Base-by-base conservation (phyloP, 371 early-diverging fungal genomes). In the Gilbertella persicaria region DNA sequence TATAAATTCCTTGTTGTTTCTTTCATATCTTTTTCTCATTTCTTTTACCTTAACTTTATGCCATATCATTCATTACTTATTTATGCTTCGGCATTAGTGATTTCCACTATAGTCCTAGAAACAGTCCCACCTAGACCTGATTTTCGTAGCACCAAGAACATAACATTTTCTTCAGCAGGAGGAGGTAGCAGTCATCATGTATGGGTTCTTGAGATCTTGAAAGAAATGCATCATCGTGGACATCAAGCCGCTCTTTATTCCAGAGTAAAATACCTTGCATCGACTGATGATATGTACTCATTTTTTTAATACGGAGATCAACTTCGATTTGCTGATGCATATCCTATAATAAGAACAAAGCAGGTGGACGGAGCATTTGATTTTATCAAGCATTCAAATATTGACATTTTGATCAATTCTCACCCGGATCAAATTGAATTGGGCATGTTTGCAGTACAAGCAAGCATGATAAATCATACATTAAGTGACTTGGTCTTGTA, bases 301-400 rank as follows among this genome's bases (percentile, higher is more conserved):
- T 47, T 13, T 5, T 43, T 24, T 26, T 21, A 14, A 21, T 41
- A 70, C 63, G 70, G 51, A 24, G 58, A 58, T 26, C 58, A 64
- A 26, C 8, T 39, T 4, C 35, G 23, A 8, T 61, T 60, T 53
- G 53, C 49, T 23, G 49, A 61, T 16, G 21, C 42, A 8, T 63
- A 51, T 36, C 56, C 62, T 9, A 45, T 46, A 38, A 47, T 64
- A 13, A 41, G 52, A 0, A 45, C 55, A 19, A 28, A 49, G 0
- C 37, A 46, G n/a, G 17, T 65, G 2, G 70, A 66, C 2, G 45
- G 52, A 9, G 14, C 29, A 0, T 0, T 8, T 5, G 13, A 37
- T 14, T 45, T 48, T 8, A 4, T 33, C 2, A 28, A 19, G 7
- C n/a, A 40, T 35, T 26, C 25, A 25, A 20, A 17, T 23, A 4